Conservation (phyloP, 345 rosid genomes). For the Citrus sp. region DNA sequence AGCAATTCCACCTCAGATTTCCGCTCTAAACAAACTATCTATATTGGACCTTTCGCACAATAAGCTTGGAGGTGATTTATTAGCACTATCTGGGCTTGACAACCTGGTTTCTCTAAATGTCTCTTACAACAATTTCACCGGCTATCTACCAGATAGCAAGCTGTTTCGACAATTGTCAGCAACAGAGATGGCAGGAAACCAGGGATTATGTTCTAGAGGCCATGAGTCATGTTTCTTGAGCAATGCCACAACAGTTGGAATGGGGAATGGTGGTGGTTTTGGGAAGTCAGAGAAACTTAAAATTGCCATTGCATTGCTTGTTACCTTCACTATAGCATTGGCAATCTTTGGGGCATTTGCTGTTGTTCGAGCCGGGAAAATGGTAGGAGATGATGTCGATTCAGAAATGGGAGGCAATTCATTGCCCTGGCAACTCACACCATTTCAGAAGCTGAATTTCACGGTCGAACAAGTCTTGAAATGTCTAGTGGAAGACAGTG, state of each 20-base stretch:
- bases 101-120: conserved; percentile 70
- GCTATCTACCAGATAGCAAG: conserved; percentile 72
- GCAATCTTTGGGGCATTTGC: conserved; percentile 54
- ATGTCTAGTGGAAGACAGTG: conserved; percentile 64
- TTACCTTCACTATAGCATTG: conserved; percentile 40
- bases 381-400: conserved; percentile 41
- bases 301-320: conserved; percentile 51
- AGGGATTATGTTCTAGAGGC: conserved; percentile 55
- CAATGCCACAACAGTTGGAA: conserved; percentile 27
- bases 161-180: conserved; percentile 53
- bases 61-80: conserved; percentile 56
- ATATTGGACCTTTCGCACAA: conserved; percentile 67
- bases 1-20: conserved; percentile 46
- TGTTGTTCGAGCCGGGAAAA: conserved; percentile 43
- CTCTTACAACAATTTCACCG: conserved; percentile 76
- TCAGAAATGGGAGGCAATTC: conserved; percentile 48
- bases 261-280: conserved; percentile 12
- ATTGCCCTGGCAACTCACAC: conserved; percentile 80
- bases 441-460: conserved; percentile 73
- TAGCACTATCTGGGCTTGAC: conserved; percentile 42
- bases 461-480: conserved; percentile 62
- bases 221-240: conserved; percentile 52
- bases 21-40: conserved; percentile 55
- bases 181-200: conserved; percentile 56
- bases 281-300: conserved; percentile 41